Evolutionary conservation across 1,284 basidiomycete genomes (phyloP), one percentile per base, ranked within the genome.

Genomic region (Pseudozyma sp.): DNA sequence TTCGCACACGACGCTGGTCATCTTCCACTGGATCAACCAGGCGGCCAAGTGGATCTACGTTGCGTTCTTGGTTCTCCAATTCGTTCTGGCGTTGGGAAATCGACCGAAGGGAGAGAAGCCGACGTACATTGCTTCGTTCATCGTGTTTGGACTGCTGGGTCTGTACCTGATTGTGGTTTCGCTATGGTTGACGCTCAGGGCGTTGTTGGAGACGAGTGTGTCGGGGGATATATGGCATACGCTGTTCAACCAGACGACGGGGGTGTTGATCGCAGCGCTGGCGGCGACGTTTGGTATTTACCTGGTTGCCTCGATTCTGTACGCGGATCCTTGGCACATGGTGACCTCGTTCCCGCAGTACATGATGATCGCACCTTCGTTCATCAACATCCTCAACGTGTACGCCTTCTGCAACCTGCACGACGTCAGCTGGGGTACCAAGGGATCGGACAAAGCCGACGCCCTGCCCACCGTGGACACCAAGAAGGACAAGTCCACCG

Each of bases 251-350:
- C 66, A 68, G 52, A 75, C 77, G 9, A 82, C 77, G 29, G 71
- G 75, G 16, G 82, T 83, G 34, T 71, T 84, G 52, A 75, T 84
- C 29, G 81, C 81, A 3, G 75, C 81, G 11, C 60, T 84, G 16
- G 78, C 81, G 10, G 82, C 82, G 10, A 84, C 81, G 40, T 84
- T 81, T 54, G 82, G 82, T 19, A 71, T 84, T 45, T 84, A 84
- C 85, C 87, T 94, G 66, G 84, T 92, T 31, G 89, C 93, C 1
- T 97, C 94, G 1, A 89, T 95, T 85, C 89, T 97, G 78, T 98
- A 95, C 81, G 93, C 94, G 65, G 95, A 98, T 86, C 95, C 95
- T 7, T 97, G 95, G 95, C 95, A 98, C 85, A 93, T 99, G 91
- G 90, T 96, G 85, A 94, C 93, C n/a, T 94, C 93, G 80, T 95